phyloP scores from a whole-genome alignment of 2,329 filamentous ascomycete species.

The Zymoseptoria pseudotritici region DNA sequence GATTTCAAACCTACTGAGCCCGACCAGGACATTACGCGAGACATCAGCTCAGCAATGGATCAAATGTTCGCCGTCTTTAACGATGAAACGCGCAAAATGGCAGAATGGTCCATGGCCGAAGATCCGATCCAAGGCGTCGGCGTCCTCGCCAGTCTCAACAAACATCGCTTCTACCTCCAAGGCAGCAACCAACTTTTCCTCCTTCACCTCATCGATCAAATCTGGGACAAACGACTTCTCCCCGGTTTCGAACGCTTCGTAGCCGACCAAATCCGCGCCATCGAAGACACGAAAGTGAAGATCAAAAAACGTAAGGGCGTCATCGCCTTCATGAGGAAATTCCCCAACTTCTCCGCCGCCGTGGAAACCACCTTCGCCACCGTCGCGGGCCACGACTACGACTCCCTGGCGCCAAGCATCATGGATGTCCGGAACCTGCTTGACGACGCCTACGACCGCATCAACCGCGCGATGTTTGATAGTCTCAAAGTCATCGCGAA shows the following conservation, averaged over 20 bases:
- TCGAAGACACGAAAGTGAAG: conserved; percentile 97
- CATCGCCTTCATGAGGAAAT: conserved; percentile 88
- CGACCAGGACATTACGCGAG: conserved; percentile 75
- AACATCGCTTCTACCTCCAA: conserved; percentile 68
- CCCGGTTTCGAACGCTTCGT: conserved; percentile 79
- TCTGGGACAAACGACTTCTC: conserved; percentile 62
- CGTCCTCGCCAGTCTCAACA: conserved; percentile 71
- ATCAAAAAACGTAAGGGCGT: conserved; percentile 98
- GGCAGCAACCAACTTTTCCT: conserved; percentile 93
- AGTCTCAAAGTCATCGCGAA: conserved; percentile 90
- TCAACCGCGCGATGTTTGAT: conserved; percentile 95
- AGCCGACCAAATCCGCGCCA: conserved; percentile 88
- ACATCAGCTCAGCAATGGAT: conserved; percentile 81
- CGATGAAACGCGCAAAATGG: conserved; percentile 66
- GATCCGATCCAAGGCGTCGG: conserved; percentile 92
- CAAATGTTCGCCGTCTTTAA: conserved; percentile 78
- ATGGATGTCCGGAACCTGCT: conserved; percentile 65
- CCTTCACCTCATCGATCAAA: conserved; percentile 65
- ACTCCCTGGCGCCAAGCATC: conserved; percentile 44
- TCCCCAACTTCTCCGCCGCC: conserved; percentile 74
- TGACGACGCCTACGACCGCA: conserved; percentile 78
- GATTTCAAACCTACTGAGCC: conserved; percentile 76
- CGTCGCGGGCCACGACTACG: conserved; percentile 36
- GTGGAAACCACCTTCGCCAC: conserved; percentile 73
- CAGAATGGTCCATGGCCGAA: conserved; percentile 73